Conservation (phyloP, 1,284 basidiomycete genomes). For the Vanrija sp. region DNA sequence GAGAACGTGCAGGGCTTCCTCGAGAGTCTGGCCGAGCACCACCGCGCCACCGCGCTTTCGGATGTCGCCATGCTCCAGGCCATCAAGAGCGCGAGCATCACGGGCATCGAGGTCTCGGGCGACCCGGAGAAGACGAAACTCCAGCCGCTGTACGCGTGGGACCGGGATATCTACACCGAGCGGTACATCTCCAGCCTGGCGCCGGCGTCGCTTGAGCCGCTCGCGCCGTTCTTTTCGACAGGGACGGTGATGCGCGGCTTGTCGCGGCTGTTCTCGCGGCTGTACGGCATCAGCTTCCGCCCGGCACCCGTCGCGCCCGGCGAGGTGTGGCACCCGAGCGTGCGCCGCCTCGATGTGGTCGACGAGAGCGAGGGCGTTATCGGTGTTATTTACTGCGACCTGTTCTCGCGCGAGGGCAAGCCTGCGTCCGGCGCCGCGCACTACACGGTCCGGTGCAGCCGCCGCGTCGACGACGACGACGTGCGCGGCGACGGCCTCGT, state of each 20-base stretch:
- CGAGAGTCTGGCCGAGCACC: conserved; percentile 69
- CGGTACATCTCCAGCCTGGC: conserved; percentile 49
- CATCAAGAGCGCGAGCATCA: conserved; percentile 68
- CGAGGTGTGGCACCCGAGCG: conserved; percentile 83
- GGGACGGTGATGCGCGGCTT: conserved; percentile 83
- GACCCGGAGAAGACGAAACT: conserved; percentile 43
- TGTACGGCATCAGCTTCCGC: conserved; percentile 79
- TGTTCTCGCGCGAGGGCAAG: conserved; percentile 82
- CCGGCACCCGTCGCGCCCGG: conserved; percentile 65
- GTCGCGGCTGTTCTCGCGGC: conserved; percentile 72
- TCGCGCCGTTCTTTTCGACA: conserved; percentile 63
- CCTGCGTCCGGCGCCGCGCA: conserved; percentile 81
- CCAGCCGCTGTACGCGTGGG: conserved; percentile 82
- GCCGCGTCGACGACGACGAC: conserved; percentile 88
- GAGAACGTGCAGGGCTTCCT: conserved; percentile 85
- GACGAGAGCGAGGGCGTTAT: conserved; percentile 73
- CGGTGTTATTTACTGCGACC: conserved; percentile 91
- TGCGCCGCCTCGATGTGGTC: conserved; percentile 87
- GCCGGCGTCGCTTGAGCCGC: conserved; percentile 56
- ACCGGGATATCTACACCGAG: conserved; percentile 73
- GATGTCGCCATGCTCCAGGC: conserved; percentile 68
- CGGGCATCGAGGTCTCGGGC: conserved; percentile 27
- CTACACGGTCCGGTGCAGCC: conserved; percentile 93
- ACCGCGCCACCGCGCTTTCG: conserved; percentile 64
- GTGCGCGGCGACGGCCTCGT: conserved; percentile 57